A percentile compares a stretch with the other conserved stretches of the same genome.
These are phyloP conservation scores for Torulaspora maleeae DNA, from an alignment of 805 yeast species.

Conservation along the genomic window DNA sequence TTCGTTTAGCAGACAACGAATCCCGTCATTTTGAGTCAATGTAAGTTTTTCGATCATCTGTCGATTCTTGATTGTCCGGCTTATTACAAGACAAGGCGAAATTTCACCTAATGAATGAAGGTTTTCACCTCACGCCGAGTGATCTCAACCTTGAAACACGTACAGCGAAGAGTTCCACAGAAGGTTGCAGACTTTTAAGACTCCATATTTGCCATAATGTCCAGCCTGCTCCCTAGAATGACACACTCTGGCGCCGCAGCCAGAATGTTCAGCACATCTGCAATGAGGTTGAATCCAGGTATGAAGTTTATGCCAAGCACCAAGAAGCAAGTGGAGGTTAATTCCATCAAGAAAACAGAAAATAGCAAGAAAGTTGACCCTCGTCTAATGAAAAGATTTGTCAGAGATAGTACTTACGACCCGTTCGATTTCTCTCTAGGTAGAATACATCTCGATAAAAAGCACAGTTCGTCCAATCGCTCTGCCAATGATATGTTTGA, in stretches of 20 bases:
- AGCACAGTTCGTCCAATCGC: constrained; percentile 26
- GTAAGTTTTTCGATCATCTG: background rate
- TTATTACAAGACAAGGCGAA: background rate
- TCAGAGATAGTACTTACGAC: constrained; percentile 56
- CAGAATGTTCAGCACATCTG: constrained; percentile 3
- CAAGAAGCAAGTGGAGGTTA: constrained; percentile 12
- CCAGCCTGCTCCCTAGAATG: background rate
- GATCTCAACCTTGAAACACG: no score
- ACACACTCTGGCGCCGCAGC: background rate
- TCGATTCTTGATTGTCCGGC: background rate
- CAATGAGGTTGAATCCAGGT: constrained; percentile 4
- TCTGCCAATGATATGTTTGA: constrained; percentile 39
- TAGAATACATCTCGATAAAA: constrained; percentile 48
- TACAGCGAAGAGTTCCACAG: no score
- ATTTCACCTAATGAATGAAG: background rate
- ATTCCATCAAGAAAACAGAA: constrained; percentile 7
- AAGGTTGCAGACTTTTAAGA: background rate
- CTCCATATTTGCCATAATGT: background rate
- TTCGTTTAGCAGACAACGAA: background rate
- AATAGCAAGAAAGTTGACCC: constrained; percentile 34
- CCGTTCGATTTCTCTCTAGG: constrained; percentile 76
- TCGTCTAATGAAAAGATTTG: constrained; percentile 44
- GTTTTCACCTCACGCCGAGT: no score
- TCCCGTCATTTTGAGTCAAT: background rate
- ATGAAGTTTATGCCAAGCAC: constrained; percentile 8